Conservation (phyloP, 805 yeast genomes). For the Debaryomyces hansenii region DNA sequence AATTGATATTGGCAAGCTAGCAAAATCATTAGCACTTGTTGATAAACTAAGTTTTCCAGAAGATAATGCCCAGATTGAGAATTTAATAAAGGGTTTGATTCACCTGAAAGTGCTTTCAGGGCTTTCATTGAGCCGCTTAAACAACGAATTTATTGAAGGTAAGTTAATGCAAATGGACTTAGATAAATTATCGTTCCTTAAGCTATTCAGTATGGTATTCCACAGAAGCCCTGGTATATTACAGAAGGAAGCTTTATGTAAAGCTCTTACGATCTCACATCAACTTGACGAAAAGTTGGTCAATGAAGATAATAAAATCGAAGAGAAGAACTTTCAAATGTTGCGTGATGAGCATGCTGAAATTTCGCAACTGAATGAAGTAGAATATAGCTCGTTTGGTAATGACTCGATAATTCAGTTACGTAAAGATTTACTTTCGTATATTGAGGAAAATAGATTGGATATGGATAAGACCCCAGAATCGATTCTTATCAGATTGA, state of each 20-base stretch:
- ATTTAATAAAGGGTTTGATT: conserved; percentile 7
- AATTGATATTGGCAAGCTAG: conserved; percentile 9
- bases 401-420: not conserved
- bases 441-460: conserved; percentile 19
- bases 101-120: conserved; percentile 4
- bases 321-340: not conserved
- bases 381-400: not conserved
- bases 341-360: not conserved
- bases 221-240: conserved; percentile 10
- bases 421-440: conserved; percentile 12
- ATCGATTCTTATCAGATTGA: conserved; percentile 30
- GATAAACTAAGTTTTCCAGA: conserved; percentile 3
- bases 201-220: conserved; percentile 13
- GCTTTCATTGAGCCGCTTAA: not conserved
- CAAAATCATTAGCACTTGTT: conserved; percentile 12
- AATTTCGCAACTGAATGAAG: not conserved
- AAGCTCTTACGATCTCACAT: conserved; percentile 4
- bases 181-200: conserved; percentile 7
- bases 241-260: conserved; percentile 7
- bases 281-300: not conserved
- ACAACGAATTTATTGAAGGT: not conserved
- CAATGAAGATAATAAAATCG: not conserved
- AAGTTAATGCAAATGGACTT: not conserved
- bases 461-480: conserved; percentile 26
- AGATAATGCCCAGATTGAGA: not conserved